Conservation (phyloP, 306 rosid genomes). For the Glycyrrhiza uralensis region DNA sequence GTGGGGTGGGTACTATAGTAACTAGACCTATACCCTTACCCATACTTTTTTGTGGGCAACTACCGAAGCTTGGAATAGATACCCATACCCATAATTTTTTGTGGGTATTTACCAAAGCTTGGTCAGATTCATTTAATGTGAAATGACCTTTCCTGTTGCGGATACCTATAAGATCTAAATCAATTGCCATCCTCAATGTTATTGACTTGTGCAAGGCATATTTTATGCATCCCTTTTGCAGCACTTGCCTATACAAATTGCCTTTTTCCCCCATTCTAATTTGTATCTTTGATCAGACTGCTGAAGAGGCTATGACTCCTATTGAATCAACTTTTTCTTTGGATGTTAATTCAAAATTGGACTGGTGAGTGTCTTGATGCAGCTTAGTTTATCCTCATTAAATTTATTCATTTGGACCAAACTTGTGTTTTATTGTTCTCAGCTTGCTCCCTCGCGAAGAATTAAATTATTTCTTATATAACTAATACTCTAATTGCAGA, state of each 20-base stretch:
- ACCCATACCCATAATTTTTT: not conserved
- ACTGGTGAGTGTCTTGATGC: conserved; percentile 59
- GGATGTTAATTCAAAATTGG: conserved; percentile 89
- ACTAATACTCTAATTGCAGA: not conserved
- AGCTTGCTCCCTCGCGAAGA: not conserved
- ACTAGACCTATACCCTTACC: not conserved
- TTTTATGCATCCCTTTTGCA: not conserved
- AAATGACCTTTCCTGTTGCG: not conserved
- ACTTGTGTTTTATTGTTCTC: not conserved
- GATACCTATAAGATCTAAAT: not conserved
- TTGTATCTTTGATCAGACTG: conserved; percentile 52
- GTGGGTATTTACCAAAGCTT: not conserved
- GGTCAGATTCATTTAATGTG: not conserved
- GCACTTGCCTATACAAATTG: not conserved
- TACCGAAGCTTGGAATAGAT: not conserved
- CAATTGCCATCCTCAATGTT: not conserved
- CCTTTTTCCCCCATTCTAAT: not conserved
- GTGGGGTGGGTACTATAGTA: not conserved
- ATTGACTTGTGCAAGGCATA: not conserved
- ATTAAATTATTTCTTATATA: not conserved
- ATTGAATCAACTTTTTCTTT: conserved; percentile 93
- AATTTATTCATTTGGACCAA: not conserved
- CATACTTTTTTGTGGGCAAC: not conserved
- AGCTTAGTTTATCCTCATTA: conserved; percentile 1
- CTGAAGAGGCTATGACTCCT: conserved; percentile 97